These are phyloP conservation scores for Vitis labrusca DNA, from an alignment of 164 flowering plant species.

Conservation along the genomic window DNA sequence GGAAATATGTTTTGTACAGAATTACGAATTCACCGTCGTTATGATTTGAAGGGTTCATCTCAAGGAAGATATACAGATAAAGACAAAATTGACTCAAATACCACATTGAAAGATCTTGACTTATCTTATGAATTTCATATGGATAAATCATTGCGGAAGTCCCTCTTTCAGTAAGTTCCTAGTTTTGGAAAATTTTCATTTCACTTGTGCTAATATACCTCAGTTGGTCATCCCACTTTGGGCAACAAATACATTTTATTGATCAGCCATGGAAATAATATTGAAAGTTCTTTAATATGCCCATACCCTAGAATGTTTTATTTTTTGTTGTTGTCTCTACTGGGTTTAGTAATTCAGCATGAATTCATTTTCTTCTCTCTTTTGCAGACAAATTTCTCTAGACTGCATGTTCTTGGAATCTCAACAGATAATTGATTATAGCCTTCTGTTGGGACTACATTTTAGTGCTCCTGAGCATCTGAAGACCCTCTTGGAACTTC, in stretches of 20 bases:
- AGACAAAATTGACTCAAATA: constrained; percentile 49
- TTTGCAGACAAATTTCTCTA: constrained; percentile 69
- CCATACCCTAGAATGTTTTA: neutral
- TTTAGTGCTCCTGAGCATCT: constrained; percentile 89
- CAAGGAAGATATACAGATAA: constrained; percentile 73
- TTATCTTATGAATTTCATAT: constrained; percentile 71
- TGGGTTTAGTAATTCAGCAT: no score
- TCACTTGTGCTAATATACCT: neutral
- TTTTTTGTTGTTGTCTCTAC: neutral
- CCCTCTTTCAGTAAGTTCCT: constrained; percentile 65
- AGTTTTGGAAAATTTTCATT: neutral
- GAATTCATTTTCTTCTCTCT: neutral
- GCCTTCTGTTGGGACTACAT: constrained; percentile 89
- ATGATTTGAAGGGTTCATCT: constrained; percentile 92
- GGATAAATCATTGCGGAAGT: constrained; percentile 77
- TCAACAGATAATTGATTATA: constrained; percentile 85
- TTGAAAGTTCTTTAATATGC: neutral
- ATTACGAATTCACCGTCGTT: constrained; percentile 78
- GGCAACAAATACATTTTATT: neutral
- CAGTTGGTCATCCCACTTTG: neutral
- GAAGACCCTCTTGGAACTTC: constrained; percentile 42
- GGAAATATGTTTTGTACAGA: constrained; percentile 97
- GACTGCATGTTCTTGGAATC: constrained; percentile 82
- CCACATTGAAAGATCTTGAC: constrained; percentile 94
- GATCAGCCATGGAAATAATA: no score